phyloP scores from a whole-genome alignment of 2,329 filamentous ascomycete species.

The Peltaster fructicola region DNA sequence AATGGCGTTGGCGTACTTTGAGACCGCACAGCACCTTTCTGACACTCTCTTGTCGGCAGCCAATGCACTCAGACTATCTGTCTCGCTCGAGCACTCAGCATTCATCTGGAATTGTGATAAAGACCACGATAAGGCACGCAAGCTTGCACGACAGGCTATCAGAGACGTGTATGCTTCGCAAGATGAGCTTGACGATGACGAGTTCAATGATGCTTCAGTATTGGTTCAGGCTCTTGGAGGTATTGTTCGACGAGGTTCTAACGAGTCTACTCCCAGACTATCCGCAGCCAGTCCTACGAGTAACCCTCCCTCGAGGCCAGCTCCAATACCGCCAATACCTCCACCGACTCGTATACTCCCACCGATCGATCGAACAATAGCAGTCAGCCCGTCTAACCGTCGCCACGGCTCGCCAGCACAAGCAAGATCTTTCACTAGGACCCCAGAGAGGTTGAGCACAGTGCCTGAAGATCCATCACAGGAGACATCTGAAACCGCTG shows the following conservation, averaged over 20 bases:
- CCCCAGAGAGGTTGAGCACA: slow-evolving; percentile 16
- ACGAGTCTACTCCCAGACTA: slow-evolving; percentile 11
- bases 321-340: slow-evolving; percentile 1
- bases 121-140: slow-evolving; percentile 57
- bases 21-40: slow-evolving; percentile 56
- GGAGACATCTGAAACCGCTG: slow-evolving; percentile 6
- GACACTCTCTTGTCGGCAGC: slow-evolving; percentile 66
- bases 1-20: slow-evolving; percentile 64
- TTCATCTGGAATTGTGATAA: slow-evolving; percentile 89
- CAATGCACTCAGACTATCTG: slow-evolving; percentile 72
- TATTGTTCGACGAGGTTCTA: slow-evolving; percentile 64
- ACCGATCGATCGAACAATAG: slow-evolving; percentile 16
- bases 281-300: slow-evolving; percentile 2
- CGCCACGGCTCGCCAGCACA: slow-evolving; percentile 3
- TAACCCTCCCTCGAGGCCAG: slow-evolving; percentile 2
- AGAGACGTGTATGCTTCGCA: slow-evolving; percentile 79
- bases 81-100: slow-evolving; percentile 81
- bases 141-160: slow-evolving; percentile 66
- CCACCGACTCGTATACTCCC: too few species aligned
- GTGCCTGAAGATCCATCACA: slow-evolving; percentile 14
- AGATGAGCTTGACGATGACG: slow-evolving; percentile 87
- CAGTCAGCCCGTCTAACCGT: slow-evolving; percentile 11
- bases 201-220: slow-evolving; percentile 81
- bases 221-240: slow-evolving; percentile 71
- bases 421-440: slow-evolving; percentile 7